A percentile compares a stretch with the other conserved stretches of the same genome.
These are phyloP conservation scores for Rhizopogon salebrosus DNA, from an alignment of 768 basidiomycete genomes.

Conservation along the genomic window DNA sequence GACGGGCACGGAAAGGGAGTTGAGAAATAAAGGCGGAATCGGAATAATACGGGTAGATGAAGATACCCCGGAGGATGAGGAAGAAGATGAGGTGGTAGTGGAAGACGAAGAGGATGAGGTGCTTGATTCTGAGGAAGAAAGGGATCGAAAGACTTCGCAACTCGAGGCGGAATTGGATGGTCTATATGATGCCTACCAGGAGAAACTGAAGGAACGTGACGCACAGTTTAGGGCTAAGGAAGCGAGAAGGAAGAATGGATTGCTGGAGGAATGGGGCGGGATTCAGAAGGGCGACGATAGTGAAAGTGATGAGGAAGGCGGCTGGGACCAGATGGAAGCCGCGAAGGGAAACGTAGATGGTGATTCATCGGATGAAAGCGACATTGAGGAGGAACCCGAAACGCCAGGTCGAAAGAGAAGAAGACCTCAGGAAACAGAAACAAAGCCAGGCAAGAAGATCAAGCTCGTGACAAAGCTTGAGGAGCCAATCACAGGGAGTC, in stretches of 20 bases:
- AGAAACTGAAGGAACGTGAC: conserved; percentile 75
- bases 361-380: conserved; percentile 50
- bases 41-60: conserved; percentile 39
- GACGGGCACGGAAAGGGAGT: conserved; percentile 47
- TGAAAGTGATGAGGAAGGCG: conserved; percentile 46
- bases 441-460: conserved; percentile 39
- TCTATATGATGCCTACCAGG: conserved; percentile 83
- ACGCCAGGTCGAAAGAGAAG: conserved; percentile 37
- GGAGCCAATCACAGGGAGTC: conserved; percentile 33
- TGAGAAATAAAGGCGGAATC: conserved; percentile 36
- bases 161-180: conserved; percentile 88
- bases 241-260: conserved; percentile 64
- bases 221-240: conserved; percentile 84
- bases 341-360: conserved; percentile 45
- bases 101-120: conserved; percentile 37
- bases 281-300: conserved; percentile 43
- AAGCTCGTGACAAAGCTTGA: conserved; percentile 48
- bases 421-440: conserved; percentile 20
- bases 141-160: conserved; percentile 48
- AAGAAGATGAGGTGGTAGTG: conserved; percentile 24
- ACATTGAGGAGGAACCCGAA: conserved; percentile 29
- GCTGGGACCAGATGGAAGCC: conserved; percentile 64
- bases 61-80: conserved; percentile 37
- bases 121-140: conserved; percentile 66
- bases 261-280: conserved; percentile 80